A percentile compares a stretch with the other conserved stretches of the same genome.
These are phyloP conservation scores for Solanum dulcamara DNA, from an alignment of 257 asterid genomes.

Conservation along the genomic window DNA sequence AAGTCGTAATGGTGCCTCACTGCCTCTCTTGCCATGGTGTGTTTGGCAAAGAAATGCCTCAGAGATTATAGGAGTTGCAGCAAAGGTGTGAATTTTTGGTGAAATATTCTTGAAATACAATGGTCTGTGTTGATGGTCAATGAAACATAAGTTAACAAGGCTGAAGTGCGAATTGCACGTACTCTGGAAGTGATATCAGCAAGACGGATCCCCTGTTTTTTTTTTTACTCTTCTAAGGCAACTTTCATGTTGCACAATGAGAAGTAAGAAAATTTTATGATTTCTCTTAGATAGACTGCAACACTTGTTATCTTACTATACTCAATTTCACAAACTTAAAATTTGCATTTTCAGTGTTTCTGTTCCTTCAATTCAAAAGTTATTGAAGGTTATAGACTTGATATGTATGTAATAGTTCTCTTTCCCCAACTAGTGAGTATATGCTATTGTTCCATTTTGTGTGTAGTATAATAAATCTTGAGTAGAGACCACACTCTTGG, in stretches of 20 bases:
- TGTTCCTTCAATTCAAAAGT: not conserved
- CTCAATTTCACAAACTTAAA: not conserved
- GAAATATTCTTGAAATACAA: not conserved
- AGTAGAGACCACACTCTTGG: not conserved
- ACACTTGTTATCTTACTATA: not conserved
- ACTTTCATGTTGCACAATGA: not conserved
- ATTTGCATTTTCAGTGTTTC: not conserved
- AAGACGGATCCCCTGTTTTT: not conserved
- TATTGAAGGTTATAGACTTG: not conserved
- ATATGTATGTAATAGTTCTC: not conserved
- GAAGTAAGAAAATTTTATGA: not conserved
- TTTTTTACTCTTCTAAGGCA: not conserved
- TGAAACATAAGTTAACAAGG: not conserved
- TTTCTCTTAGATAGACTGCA: not conserved
- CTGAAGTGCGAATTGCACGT: not conserved
- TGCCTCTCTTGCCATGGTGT: not conserved
- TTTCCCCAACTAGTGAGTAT: not conserved
- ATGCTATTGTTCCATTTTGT: not conserved
- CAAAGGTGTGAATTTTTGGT: not conserved
- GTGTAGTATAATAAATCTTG: not conserved
- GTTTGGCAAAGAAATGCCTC: not conserved
- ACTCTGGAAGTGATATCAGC: not conserved
- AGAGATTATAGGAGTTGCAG: not conserved
- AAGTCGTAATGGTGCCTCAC: not conserved
- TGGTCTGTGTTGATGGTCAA: not conserved